Conservation (phyloP, 2,329 filamentous ascomycete species). For the Arthrobotrys iridis region DNA sequence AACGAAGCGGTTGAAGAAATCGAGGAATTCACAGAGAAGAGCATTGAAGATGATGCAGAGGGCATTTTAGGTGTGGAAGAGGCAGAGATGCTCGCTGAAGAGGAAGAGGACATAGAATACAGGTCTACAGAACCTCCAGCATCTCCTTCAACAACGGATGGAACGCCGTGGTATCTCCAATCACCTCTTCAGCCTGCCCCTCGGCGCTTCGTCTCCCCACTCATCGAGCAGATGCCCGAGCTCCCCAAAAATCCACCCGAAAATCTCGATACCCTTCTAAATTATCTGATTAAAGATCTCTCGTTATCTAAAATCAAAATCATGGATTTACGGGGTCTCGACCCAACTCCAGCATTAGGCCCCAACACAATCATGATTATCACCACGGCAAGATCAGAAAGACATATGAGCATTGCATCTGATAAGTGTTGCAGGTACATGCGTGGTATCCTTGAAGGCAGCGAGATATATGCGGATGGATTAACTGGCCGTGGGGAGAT, state of each 20-base stretch:
- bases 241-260: conserved; percentile 75
- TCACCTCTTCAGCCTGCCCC: conserved; percentile 65
- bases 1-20: not conserved
- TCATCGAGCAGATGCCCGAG: conserved; percentile 62
- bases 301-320: conserved; percentile 84
- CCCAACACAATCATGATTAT: conserved; percentile 92
- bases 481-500: conserved; percentile 89
- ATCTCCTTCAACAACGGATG: conserved; percentile 9
- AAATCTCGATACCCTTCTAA: conserved; percentile 76
- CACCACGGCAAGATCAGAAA: conserved; percentile 88
- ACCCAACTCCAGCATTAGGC: conserved; percentile 87
- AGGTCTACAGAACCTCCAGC: conserved; percentile 36
- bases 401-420: conserved; percentile 89
- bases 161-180: conserved; percentile 86
- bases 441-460: conserved; percentile 64
- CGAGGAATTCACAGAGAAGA: not conserved
- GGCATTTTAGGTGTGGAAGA: not conserved
- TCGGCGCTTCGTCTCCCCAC: conserved; percentile 64
- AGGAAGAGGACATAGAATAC: conserved; percentile 52
- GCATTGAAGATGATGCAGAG: not conserved
- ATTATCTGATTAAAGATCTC: conserved; percentile 83
- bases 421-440: conserved; percentile 91
- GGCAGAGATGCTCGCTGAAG: conserved; percentile 2
- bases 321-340: conserved; percentile 82
- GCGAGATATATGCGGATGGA: conserved; percentile 75